Evolutionary conservation across 768 basidiomycete species (phyloP).

Genomic region (Tricholoma sp.): DNA sequence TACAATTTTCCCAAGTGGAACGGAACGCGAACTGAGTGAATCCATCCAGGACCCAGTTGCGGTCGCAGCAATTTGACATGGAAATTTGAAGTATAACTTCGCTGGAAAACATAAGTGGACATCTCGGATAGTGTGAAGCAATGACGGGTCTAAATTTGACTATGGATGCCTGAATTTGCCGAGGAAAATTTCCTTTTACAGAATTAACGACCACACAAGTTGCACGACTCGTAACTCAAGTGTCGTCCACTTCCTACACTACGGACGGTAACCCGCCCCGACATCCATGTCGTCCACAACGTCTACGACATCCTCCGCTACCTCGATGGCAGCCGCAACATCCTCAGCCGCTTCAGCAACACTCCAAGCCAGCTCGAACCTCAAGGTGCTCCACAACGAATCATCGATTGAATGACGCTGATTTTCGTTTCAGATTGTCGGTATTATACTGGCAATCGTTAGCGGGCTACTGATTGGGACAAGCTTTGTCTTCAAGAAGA

Average conservation of each 20-base stretch:
- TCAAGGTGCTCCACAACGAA: slow-evolving; percentile 37
- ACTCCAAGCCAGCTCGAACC: slow-evolving; percentile 37
- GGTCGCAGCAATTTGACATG: too few species aligned
- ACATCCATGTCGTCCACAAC: slow-evolving; percentile 24
- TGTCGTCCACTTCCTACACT: not conserved
- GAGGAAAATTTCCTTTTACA: not conserved
- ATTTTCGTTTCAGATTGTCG: slow-evolving; percentile 50
- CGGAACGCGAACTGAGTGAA: too few species aligned
- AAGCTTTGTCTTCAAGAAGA: slow-evolving; percentile 98
- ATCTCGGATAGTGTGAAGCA: too few species aligned
- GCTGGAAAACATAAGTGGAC: too few species aligned
- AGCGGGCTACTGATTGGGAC: slow-evolving; percentile 89
- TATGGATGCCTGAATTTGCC: not conserved
- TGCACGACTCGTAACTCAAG: too few species aligned
- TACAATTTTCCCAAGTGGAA: too few species aligned
- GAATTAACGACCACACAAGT: not conserved
- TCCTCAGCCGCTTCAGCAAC: slow-evolving; percentile 31
- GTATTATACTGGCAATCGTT: slow-evolving; percentile 67
- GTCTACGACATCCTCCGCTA: slow-evolving; percentile 27
- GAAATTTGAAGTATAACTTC: too few species aligned
- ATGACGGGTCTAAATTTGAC: too few species aligned
- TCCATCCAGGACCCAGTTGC: too few species aligned
- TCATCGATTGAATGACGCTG: not conserved
- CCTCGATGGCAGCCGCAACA: slow-evolving; percentile 33
- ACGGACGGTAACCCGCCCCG: slow-evolving; percentile 6